A percentile compares a stretch with the other conserved stretches of the same genome.
These are phyloP conservation scores for Lecanosticta acicola DNA, from an alignment of 2,329 filamentous ascomycete genomes.

Conservation along the genomic window DNA sequence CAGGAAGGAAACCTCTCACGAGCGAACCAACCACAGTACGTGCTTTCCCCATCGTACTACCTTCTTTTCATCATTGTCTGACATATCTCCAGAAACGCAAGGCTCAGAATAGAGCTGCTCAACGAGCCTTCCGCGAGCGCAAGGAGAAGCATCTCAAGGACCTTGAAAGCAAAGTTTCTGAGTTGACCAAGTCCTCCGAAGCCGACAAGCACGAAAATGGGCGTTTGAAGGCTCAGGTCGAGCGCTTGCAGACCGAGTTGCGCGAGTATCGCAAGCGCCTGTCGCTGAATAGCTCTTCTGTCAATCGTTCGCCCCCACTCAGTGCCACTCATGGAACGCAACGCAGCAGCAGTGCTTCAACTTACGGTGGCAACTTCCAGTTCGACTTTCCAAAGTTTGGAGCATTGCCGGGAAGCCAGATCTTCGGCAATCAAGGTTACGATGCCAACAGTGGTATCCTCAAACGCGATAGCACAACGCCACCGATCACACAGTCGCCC, in stretches of 20 bases:
- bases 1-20: constrained; percentile 89
- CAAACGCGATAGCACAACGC: constrained; percentile 22
- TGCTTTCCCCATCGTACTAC: constrained; percentile 31
- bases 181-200: constrained; percentile 74
- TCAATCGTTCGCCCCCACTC: constrained; percentile 45
- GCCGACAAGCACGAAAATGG: constrained; percentile 80
- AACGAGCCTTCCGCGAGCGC: constrained; percentile 87
- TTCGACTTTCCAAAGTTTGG: constrained; percentile 97
- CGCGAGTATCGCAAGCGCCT: constrained; percentile 86
- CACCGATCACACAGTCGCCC: constrained; percentile 24
- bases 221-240: constrained; percentile 76
- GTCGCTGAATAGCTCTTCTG: constrained; percentile 50
- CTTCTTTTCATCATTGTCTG: background rate
- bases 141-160: constrained; percentile 89
- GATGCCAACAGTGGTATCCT: constrained; percentile 39
- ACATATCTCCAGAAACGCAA: constrained; percentile 70
- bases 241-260: constrained; percentile 77
- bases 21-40: constrained; percentile 93
- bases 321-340: constrained; percentile 25
- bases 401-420: constrained; percentile 54
- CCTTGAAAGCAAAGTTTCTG: constrained; percentile 64
- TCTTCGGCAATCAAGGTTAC: constrained; percentile 36
- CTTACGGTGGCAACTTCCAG: constrained; percentile 63
- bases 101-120: constrained; percentile 88
- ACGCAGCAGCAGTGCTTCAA: constrained; percentile 27